Evolutionary conservation across 805 yeast species (phyloP), one percentile per base, ranked within the genome.

Genomic region (Vanderwaltozyma tropicalis): DNA sequence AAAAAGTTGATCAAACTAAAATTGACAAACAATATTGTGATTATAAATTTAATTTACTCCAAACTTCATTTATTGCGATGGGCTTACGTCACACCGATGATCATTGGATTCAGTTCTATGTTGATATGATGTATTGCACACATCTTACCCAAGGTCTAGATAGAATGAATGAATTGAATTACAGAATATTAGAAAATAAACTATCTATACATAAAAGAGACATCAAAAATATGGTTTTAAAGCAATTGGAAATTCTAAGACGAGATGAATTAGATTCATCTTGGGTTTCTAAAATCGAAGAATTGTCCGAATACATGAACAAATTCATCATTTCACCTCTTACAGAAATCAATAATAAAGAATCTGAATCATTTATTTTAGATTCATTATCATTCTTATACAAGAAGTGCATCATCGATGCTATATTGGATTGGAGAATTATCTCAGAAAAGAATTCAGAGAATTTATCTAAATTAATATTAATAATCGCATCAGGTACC

Each of bases 401-500:
- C 35, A 38, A 39, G 9, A 48, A 47, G 5, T 48, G 51, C 27
- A 41, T 56, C 11, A 39, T 46, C 3, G 38, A 44, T 12, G 33
- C 41, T 11, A 48, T 59, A 3, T 37, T 55, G 8, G 32, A 45
- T 9, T 59, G 62, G 61, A 44, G 46, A n/a, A 47, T 57, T 14
- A 57, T 59, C 4, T 57, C 62, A 4, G 63, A 57, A 35, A 51
- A 40, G 19, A 53, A 50, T 34, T 56, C 63, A 5, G 58, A 52
- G 29, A 54, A 57, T 35, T 28, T 59, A 24, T 47, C 58, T 11
- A 49, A 52, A 34, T 35, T 56, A 10, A 44, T 57, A 5, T 37
- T 47, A 1, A 41, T 57, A 18, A 26, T 59, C 1, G 59, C 58
- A 15, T 45, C 49, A 1, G 41, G 37, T 8, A 25, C 26, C 9